Conservation (phyloP, 1,284 basidiomycete genomes). For the Pterula multifida region DNA sequence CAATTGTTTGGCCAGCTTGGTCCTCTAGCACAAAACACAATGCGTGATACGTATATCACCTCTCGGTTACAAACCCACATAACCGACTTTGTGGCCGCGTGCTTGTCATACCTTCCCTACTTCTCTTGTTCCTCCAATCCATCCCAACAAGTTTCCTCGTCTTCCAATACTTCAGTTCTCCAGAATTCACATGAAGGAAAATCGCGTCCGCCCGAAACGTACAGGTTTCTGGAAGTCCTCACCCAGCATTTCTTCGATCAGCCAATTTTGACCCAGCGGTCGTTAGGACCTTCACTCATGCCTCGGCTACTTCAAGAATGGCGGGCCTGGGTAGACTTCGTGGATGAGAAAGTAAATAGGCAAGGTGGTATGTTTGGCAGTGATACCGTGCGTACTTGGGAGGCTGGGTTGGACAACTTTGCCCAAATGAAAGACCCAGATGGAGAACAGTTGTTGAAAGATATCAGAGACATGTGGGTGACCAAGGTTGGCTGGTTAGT, state of each 20-base stretch:
- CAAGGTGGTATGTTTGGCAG: conserved; percentile 68
- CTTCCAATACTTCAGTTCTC: conserved; percentile 27
- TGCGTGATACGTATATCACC: conserved; percentile 69
- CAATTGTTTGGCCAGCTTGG: conserved; percentile 15
- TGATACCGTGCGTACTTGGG: conserved; percentile 57
- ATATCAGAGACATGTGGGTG: conserved; percentile 59
- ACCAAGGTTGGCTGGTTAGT: conserved; percentile 67
- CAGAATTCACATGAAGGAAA: conserved; percentile 47
- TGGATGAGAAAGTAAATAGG: conserved; percentile 58
- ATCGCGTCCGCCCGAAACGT: conserved; percentile 60
- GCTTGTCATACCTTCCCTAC: conserved; percentile 70
- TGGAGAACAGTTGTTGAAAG: conserved; percentile 39
- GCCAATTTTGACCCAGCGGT: conserved; percentile 48
- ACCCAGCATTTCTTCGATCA: conserved; percentile 57
- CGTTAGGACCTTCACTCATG: conserved; percentile 42
- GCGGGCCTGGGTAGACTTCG: conserved; percentile 60
- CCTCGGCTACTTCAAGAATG: conserved; percentile 60
- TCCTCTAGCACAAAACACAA: conserved; percentile 24
- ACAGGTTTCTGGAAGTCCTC: conserved; percentile 53
- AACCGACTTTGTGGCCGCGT: conserved; percentile 60
- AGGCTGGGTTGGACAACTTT: conserved; percentile 51
- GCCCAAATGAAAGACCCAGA: conserved; percentile 36
- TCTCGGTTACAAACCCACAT: conserved; percentile 65
- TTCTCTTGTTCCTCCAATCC: conserved; percentile 44
- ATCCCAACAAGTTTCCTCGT: conserved; percentile 16